phyloP scores from a whole-genome alignment of 176 grass and related monocot species.

The Lolium perenne region DNA sequence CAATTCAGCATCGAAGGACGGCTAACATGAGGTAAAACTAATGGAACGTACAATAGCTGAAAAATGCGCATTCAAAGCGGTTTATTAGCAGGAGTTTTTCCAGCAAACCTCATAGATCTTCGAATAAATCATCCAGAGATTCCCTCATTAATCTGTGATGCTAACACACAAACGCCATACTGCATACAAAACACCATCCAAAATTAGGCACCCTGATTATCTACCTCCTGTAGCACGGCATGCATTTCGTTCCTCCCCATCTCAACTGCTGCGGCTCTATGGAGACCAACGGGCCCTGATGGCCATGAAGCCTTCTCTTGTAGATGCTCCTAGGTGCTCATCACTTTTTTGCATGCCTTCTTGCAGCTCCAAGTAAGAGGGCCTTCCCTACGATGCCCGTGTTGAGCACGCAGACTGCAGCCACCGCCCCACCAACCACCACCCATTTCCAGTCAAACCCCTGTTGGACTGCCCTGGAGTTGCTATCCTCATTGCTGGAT shows the following conservation, averaged over 20 bases:
- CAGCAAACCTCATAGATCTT: slow-evolving; percentile 31
- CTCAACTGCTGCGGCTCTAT: not conserved
- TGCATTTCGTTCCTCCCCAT: not conserved
- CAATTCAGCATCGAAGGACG: not conserved
- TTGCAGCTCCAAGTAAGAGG: slow-evolving; percentile 75
- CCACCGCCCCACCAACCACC: slow-evolving; percentile 75
- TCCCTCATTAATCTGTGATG: slow-evolving; percentile 16
- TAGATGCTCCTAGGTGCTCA: not conserved
- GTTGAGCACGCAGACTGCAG: slow-evolving; percentile 68
- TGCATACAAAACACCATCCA: slow-evolving; percentile 28
- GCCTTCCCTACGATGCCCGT: slow-evolving; percentile 75
- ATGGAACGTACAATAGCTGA: not conserved
- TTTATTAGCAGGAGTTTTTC: slow-evolving; percentile 20
- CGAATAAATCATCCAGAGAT: slow-evolving; percentile 36
- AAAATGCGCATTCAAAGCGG: not conserved
- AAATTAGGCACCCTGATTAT: slow-evolving; percentile 26
- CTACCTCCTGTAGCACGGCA: slow-evolving; percentile 19
- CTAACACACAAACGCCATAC: slow-evolving; percentile 22
- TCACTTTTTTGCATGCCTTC: slow-evolving; percentile 75
- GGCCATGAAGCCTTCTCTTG: slow-evolving; percentile 19
- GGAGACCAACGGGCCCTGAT: not conserved
- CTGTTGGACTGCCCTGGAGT: slow-evolving; percentile 37
- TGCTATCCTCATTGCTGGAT: slow-evolving; percentile 27
- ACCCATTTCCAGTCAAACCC: slow-evolving; percentile 94
- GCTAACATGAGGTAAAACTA: not conserved